Evolutionary conservation across 257 asterid species (phyloP).

Genomic region (Solanum lycopersicoides): DNA sequence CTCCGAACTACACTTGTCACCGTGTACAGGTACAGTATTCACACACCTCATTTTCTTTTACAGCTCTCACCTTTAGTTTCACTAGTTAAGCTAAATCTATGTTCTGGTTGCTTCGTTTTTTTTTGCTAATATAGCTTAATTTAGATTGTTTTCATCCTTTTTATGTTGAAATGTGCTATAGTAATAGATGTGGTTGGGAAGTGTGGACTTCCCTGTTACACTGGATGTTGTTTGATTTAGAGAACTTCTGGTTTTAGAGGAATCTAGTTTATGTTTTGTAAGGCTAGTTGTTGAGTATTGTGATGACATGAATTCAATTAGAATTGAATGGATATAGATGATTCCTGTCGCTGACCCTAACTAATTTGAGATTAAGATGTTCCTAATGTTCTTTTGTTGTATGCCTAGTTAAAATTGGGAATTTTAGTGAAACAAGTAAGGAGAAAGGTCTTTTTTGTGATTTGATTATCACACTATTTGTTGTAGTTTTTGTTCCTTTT

Average conservation of each 20-base stretch:
- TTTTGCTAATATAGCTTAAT: neutral
- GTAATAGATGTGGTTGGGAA: neutral
- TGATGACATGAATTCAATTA: neutral
- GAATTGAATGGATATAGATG: neutral
- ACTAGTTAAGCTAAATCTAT: neutral
- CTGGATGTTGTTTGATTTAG: neutral
- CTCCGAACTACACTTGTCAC: conserved; percentile 35
- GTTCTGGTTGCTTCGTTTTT: neutral
- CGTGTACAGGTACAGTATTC: conserved; percentile 18
- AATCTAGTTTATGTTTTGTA: neutral
- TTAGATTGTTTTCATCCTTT: neutral
- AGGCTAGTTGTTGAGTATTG: neutral
- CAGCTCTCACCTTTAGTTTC: neutral
- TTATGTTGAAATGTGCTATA: neutral
- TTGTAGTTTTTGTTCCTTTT: neutral
- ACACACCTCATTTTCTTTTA: neutral
- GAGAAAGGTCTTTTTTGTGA: neutral
- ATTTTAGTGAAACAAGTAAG: neutral
- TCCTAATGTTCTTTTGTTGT: neutral
- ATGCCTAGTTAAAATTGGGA: neutral
- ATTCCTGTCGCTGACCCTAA: neutral
- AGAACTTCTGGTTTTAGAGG: neutral
- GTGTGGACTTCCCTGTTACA: neutral
- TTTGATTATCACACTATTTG: neutral
- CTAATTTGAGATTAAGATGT: neutral